A percentile compares a stretch with the other conserved stretches of the same genome.
Conservation (phyloP, 2,329 filamentous ascomycete species). For the Colletotrichum ledebouriae region DNA sequence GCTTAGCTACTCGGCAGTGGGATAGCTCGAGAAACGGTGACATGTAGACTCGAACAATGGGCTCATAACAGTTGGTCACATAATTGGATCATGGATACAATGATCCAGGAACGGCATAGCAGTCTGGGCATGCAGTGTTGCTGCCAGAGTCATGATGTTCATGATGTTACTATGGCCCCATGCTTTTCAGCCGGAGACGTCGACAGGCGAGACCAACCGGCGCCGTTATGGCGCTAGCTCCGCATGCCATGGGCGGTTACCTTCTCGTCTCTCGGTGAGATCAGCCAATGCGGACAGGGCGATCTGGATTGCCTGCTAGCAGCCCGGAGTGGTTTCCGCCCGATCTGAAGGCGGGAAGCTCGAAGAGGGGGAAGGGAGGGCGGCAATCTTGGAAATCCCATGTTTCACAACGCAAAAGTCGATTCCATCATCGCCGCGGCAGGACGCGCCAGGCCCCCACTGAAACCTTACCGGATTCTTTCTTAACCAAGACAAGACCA, state of each 20-base stretch:
- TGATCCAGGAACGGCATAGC: background rate
- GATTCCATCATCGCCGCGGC: slow-evolving; percentile 40
- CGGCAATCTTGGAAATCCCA: slow-evolving; percentile 36
- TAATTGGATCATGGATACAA: slow-evolving; percentile 10
- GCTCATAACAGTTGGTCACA: slow-evolving; percentile 1
- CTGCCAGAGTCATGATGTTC: slow-evolving; percentile 27
- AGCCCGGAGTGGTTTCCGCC: slow-evolving; percentile 21
- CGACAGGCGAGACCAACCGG: slow-evolving; percentile 7
- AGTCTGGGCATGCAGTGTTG: slow-evolving; percentile 7
- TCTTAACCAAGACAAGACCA: slow-evolving; percentile 7
- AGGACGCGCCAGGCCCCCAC: slow-evolving; percentile 3
- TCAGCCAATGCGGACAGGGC: slow-evolving; percentile 11
- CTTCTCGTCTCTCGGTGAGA: background rate
- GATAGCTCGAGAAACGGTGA: slow-evolving; percentile 14
- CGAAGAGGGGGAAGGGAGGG: background rate
- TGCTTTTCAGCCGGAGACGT: slow-evolving; percentile 26
- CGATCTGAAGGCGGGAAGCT: background rate
- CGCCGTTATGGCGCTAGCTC: slow-evolving; percentile 22
- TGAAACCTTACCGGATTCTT: background rate
- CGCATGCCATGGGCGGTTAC: slow-evolving; percentile 31
- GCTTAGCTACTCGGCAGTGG: background rate
- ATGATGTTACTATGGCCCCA: slow-evolving; percentile 11
- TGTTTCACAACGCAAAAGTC: slow-evolving; percentile 40
- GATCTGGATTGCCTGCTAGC: slow-evolving; percentile 25
- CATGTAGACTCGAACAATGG: slow-evolving; percentile 27